Evolutionary conservation across 1,284 basidiomycete genomes (phyloP).

Genomic region (Rhodotorula mucilaginosa): DNA sequence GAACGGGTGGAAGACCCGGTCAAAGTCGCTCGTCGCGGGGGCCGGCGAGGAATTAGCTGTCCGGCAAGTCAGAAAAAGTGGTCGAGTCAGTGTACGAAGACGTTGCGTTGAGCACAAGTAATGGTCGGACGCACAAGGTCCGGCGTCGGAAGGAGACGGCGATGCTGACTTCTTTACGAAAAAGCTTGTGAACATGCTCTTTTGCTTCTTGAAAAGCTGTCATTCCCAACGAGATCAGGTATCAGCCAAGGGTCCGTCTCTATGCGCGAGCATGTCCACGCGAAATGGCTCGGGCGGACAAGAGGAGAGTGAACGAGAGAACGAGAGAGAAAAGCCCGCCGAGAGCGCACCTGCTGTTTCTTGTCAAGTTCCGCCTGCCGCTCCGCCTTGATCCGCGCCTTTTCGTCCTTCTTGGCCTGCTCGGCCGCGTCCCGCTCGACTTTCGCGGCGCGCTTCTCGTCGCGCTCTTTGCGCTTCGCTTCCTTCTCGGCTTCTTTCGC

Average conservation of each 20-base stretch:
- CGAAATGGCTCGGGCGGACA: neutral
- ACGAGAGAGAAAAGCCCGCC: too few species aligned
- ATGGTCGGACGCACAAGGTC: neutral
- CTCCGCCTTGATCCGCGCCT: conserved; percentile 22
- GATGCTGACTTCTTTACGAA: conserved; percentile 32
- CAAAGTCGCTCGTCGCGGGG: conserved; percentile 56
- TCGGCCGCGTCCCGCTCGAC: conserved; percentile 31
- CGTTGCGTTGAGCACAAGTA: neutral
- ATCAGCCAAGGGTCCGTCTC: neutral
- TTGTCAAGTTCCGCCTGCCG: conserved; percentile 25
- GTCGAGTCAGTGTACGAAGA: neutral
- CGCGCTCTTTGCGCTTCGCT: conserved; percentile 16
- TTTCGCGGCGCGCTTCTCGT: conserved; percentile 14
- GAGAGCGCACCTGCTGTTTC: conserved; percentile 21
- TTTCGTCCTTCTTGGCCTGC: conserved; percentile 30
- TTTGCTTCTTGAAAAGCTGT: conserved; percentile 36
- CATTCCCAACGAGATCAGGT: fast-evolving
- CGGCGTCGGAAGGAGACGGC: conserved; percentile 16
- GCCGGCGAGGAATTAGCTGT: neutral
- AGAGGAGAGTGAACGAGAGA: too few species aligned
- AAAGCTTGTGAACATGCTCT: conserved; percentile 35
- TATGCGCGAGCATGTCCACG: neutral
- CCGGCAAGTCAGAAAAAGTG: neutral
- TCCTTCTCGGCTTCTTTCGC: conserved; percentile 32
- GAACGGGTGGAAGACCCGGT: conserved; percentile 71